Percentiles rank a stretch among this genome's conserved stretches.
These are phyloP conservation scores for Yarrowia alimentaria DNA, from an alignment of 805 yeast species.

Conservation along the genomic window DNA sequence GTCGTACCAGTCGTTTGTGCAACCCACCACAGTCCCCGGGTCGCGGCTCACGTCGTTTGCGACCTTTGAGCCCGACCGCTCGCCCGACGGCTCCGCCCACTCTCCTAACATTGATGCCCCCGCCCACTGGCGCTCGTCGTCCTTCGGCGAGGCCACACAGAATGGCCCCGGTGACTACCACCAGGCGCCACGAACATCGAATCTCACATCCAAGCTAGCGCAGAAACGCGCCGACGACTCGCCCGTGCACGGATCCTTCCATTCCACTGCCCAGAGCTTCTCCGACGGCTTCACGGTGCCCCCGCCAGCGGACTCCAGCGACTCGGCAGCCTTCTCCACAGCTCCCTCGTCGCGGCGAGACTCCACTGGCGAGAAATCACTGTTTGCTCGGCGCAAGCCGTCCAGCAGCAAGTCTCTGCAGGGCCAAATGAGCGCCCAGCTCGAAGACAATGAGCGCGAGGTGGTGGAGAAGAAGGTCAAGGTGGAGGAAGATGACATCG, in stretches of 20 bases:
- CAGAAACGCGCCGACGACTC: too few species aligned
- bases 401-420: too few species aligned
- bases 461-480: slow-evolving; percentile 16
- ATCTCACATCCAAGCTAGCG: slow-evolving; percentile 29
- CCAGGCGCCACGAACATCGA: slow-evolving; percentile 6
- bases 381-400: slow-evolving; percentile 29
- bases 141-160: slow-evolving; percentile 17
- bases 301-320: not conserved
- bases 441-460: not conserved
- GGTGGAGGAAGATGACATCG: too few species aligned
- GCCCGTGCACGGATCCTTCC: too few species aligned
- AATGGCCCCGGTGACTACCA: slow-evolving; percentile 10
- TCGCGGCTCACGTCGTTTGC: slow-evolving; percentile 26
- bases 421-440: not conserved
- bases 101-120: slow-evolving; percentile 24
- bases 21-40: slow-evolving; percentile 6
- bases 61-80: slow-evolving; percentile 22
- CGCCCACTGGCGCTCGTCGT: slow-evolving; percentile 10
- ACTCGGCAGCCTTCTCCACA: not conserved
- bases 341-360: slow-evolving; percentile 24
- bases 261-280: too few species aligned
- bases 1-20: slow-evolving; percentile 26
- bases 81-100: slow-evolving; percentile 19
- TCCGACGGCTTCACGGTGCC: too few species aligned
- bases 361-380: slow-evolving; percentile 23